Evolutionary conservation across 2,329 filamentous ascomycete species (phyloP).

Genomic region (Penicillium olsonii): DNA sequence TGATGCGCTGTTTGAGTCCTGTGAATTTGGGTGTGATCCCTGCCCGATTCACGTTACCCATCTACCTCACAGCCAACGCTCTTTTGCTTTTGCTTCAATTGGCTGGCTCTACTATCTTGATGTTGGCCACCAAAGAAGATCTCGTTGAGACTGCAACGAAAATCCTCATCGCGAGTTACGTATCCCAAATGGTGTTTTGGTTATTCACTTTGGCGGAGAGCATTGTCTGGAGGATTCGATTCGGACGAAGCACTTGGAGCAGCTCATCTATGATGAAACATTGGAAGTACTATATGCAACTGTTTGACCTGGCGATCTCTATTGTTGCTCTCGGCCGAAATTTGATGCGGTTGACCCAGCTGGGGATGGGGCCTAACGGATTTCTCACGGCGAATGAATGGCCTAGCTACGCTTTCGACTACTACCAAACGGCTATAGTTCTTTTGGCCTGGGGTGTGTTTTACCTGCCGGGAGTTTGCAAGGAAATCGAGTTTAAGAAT

Average conservation of each 20-base stretch:
- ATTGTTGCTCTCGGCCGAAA: conserved; percentile 15
- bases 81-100: conserved; percentile 3
- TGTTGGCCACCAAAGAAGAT: not conserved
- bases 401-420: conserved; percentile 15
- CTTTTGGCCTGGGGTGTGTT: conserved; percentile 12
- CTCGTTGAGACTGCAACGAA: not conserved
- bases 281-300: conserved; percentile 10
- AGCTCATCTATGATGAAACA: not conserved
- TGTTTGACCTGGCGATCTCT: conserved; percentile 9
- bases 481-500: not conserved
- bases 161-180: conserved; percentile 6
- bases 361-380: conserved; percentile 2
- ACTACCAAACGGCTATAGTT: conserved; percentile 13
- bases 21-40: conserved; percentile 2
- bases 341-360: conserved; percentile 14
- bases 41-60: not conserved
- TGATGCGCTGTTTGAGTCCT: conserved; percentile 1
- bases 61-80: conserved; percentile 4
- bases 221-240: conserved; percentile 5
- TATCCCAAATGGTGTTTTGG: conserved; percentile 11
- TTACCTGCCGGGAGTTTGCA: conserved; percentile 9
- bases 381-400: conserved; percentile 14
- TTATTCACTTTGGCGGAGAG: conserved; percentile 4
- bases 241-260: not conserved
- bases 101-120: conserved; percentile 4